phyloP scores from a whole-genome alignment of 1,139 yeast genomes.

The Sugiyamaella pinicola region DNA sequence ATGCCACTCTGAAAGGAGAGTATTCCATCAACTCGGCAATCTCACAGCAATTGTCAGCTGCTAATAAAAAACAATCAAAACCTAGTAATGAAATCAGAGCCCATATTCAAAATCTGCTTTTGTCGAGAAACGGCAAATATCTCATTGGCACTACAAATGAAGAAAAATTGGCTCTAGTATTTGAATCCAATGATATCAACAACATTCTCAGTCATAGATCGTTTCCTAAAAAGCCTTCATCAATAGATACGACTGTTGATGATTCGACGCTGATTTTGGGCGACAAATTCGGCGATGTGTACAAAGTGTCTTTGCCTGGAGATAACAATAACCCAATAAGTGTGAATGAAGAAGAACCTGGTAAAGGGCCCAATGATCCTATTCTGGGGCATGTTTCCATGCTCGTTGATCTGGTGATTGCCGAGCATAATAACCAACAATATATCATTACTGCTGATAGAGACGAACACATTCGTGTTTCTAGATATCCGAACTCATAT shows the following conservation, averaged over 20 bases:
- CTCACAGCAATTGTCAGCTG: slow-evolving; percentile 9
- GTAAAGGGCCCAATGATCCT: slow-evolving; percentile 55
- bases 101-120: slow-evolving; percentile 57
- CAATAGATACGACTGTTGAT: slow-evolving; percentile 59
- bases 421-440: slow-evolving; percentile 49
- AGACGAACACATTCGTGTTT: slow-evolving; percentile 93
- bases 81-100: slow-evolving; percentile 25
- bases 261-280: slow-evolving; percentile 64
- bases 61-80: slow-evolving; percentile 19
- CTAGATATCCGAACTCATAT: slow-evolving; percentile 76
- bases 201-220: slow-evolving; percentile 66
- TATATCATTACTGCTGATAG: slow-evolving; percentile 82
- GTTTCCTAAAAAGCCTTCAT: slow-evolving; percentile 88
- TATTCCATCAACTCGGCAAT: slow-evolving; percentile 20
- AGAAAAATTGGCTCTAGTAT: slow-evolving; percentile 73
- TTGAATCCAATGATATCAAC: slow-evolving; percentile 45
- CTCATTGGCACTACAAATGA: slow-evolving; percentile 77
- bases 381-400: slow-evolving; percentile 95
- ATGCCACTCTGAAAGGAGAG: slow-evolving; percentile 12
- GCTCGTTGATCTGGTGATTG: slow-evolving; percentile 72
- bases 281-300: slow-evolving; percentile 98
- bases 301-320: slow-evolving; percentile 46
- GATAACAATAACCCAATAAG: slow-evolving; percentile 26
- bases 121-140: slow-evolving; percentile 56
- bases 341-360: slow-evolving; percentile 37